Conservation (phyloP, 2,329 filamentous ascomycete species). For the Nannizziopsis barbatae region DNA sequence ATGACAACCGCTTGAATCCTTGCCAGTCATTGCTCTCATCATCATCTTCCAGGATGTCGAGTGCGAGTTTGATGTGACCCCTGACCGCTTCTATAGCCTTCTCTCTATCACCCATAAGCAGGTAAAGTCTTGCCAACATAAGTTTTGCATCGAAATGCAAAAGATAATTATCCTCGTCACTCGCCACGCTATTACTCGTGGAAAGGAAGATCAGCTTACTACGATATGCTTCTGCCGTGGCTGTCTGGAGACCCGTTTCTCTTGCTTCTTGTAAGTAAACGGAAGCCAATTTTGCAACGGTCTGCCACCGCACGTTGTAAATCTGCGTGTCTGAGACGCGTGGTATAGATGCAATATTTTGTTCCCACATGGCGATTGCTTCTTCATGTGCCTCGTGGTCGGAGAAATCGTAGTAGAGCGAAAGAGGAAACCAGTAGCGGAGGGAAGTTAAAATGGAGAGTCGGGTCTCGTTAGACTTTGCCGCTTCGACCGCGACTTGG, state of each 20-base stretch:
- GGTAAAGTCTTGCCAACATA: constrained; percentile 13
- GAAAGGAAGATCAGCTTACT: constrained; percentile 11
- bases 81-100: constrained; percentile 18
- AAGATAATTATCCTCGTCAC: neutral
- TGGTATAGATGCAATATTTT: constrained; percentile 8
- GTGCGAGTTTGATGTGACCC: constrained; percentile 19
- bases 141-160: constrained; percentile 7
- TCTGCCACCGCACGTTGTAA: constrained; percentile 2
- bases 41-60: constrained; percentile 23
- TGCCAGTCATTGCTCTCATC: constrained; percentile 22
- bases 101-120: constrained; percentile 15
- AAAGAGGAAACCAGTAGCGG: constrained; percentile 10
- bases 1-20: constrained; percentile 18
- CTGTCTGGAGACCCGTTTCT: constrained; percentile 11
- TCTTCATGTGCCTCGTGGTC: constrained; percentile 9
- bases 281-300: constrained; percentile 10
- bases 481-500: constrained; percentile 9
- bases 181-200: neutral
- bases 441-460: constrained; percentile 5
- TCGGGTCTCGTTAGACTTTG: neutral
- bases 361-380: constrained; percentile 12
- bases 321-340: neutral
- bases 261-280: constrained; percentile 12
- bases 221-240: constrained; percentile 7
- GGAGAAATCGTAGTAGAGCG: constrained; percentile 8